Percentiles rank a stretch among this genome's conserved stretches.
phyloP scores from a whole-genome alignment of 345 rosid genomes.

The Linum tenue region DNA sequence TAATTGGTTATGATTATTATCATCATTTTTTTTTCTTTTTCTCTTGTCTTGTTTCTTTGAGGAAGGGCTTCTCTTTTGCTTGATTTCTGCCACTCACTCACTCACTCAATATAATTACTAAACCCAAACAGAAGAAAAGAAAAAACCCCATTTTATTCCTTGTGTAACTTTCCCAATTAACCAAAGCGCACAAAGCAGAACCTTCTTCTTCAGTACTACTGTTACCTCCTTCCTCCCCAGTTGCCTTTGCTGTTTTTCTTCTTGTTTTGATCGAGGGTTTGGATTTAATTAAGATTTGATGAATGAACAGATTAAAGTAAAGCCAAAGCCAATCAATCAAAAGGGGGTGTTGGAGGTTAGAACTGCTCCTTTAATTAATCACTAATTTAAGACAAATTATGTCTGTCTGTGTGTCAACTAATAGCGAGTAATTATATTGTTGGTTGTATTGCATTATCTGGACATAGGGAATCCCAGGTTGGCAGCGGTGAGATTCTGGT shows the following conservation, averaged over 20 bases:
- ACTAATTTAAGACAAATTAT: background rate
- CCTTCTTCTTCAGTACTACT: conserved; percentile 12
- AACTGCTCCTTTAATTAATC: conserved; percentile 19
- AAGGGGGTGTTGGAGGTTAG: conserved; percentile 21
- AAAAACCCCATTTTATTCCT: background rate
- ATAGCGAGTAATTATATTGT: background rate
- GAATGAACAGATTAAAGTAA: too few relatives aligned
- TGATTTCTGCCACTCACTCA: conserved; percentile 30
- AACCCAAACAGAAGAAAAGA: background rate
- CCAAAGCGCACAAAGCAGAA: conserved; percentile 19
- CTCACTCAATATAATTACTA: background rate
- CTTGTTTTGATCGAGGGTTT: too few relatives aligned
- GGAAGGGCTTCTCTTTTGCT: conserved; percentile 7
- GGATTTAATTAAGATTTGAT: too few relatives aligned
- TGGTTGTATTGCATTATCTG: conserved; percentile 8
- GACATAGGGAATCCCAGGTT: conserved; percentile 51
- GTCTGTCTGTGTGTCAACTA: background rate
- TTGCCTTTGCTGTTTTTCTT: too few relatives aligned
- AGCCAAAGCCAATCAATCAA: conserved; percentile 19
- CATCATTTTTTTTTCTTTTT: background rate
- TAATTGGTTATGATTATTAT: conserved; percentile 5
- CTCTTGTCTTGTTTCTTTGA: background rate
- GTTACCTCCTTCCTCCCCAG: too few relatives aligned
- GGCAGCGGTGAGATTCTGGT: conserved; percentile 52
- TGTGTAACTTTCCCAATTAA: conserved; percentile 5